Evolutionary conservation across 257 asterid species (phyloP), one percentile per base, ranked within the genome.

Genomic region (Striga asiatica): DNA sequence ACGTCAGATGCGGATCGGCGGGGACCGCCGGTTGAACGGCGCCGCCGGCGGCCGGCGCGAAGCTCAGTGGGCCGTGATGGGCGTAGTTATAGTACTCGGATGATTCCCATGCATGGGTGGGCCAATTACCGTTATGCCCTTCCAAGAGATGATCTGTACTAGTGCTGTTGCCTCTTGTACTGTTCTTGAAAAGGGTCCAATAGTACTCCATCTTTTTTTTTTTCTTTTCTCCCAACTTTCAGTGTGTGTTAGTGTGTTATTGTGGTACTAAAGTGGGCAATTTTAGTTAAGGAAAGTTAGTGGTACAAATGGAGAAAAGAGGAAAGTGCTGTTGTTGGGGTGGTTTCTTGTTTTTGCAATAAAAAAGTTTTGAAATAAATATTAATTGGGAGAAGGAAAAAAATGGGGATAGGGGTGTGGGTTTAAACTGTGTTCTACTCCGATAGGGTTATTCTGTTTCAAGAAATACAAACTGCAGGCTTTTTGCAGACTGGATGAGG

Each of bases 1-100:
- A 66, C 34, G 79, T 75, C 32, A 76, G 51, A 17, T 70, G 79
- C 14, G 80, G 80, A 70, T 76, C 81, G 17, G 69, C 11, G 65
- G 5, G 37, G 67, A 60, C 43, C 27, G 63, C 47, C 54, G 66
- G 63, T 51, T 66, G 65, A 6, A 50, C 24, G 0, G 13, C 71
- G 43, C 50, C 37, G n/a, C 32, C 32, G 32, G 32, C 32, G 3
- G 32, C 32, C 32, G 32, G 32, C 32, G 32, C 32, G 7, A 2
- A n/a, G n/a, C n/a, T n/a, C n/a, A n/a, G n/a, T n/a, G n/a, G n/a
- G n/a, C n/a, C 13, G 6, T 1, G 1, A 29, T 29, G 8, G 11
- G 12, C 11, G 11, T 2, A 12, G 20, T 21, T 51, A 8, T 60
- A 62, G 20, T 65, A 67, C 78, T 67, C 66, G 17, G 57, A 13